phyloP scores from a whole-genome alignment of 2,329 filamentous ascomycete genomes.

The Aureobasidium sp. region DNA sequence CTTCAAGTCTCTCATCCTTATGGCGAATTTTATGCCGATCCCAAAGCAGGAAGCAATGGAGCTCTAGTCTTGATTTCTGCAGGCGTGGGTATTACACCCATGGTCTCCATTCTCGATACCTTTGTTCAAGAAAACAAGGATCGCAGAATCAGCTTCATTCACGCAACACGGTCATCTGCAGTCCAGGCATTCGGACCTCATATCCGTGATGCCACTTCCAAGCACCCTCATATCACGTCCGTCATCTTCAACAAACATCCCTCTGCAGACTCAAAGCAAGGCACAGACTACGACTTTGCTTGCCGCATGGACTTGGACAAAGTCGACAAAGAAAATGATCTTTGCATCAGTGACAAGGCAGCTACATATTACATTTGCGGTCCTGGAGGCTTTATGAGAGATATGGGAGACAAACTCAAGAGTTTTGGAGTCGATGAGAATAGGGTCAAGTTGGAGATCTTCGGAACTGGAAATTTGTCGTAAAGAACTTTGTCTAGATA shows the following conservation, averaged over 20 bases:
- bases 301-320: slow-evolving; percentile 54
- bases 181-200: slow-evolving; percentile 51
- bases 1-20: slow-evolving; percentile 60
- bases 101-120: slow-evolving; percentile 59
- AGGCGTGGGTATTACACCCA: slow-evolving; percentile 61
- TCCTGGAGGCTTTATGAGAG: slow-evolving; percentile 62
- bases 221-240: slow-evolving; percentile 33
- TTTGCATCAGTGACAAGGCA: slow-evolving; percentile 49
- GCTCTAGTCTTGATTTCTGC: slow-evolving; percentile 62
- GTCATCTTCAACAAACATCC: slow-evolving; percentile 55
- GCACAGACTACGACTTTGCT: slow-evolving; percentile 52
- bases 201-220: slow-evolving; percentile 28
- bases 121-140: slow-evolving; percentile 32
- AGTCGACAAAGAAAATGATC: slow-evolving; percentile 45
- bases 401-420: slow-evolving; percentile 48
- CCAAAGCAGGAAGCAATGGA: slow-evolving; percentile 35
- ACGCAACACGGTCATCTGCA: slow-evolving; percentile 48
- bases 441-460: slow-evolving; percentile 55
- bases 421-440: slow-evolving; percentile 50
- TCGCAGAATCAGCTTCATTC: slow-evolving; percentile 56
- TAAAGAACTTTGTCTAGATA: not conserved
- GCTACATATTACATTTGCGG: slow-evolving; percentile 69
- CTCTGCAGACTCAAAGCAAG: slow-evolving; percentile 39
- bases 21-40: slow-evolving; percentile 56
- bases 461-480: slow-evolving; percentile 13